Base-by-base conservation (phyloP, 2,329 filamentous ascomycete species). In the Ophidiomyces ophidiicola region DNA sequence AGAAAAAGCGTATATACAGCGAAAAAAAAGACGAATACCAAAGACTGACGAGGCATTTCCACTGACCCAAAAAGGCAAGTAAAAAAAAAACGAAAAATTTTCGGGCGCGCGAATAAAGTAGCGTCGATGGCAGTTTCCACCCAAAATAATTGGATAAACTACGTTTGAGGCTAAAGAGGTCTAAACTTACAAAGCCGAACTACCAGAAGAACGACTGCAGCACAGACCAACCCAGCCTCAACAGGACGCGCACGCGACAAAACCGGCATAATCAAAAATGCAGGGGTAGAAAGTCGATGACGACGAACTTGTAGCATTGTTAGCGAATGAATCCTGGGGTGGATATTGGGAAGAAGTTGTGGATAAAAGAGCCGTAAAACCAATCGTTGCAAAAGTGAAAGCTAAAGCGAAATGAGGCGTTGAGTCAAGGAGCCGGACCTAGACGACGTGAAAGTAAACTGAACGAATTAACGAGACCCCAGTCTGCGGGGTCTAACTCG, bases 171-270 rank as follows among this genome's bases (percentile, higher is more conserved):
- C 25, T 30, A 41, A 41, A 41, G 26, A 41, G 38, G 38, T 36
- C 38, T 41, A 41, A 41, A 41, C 38, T 34, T 35, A 35, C 31
- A 36, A 35, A 41, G 38, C 38, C 38, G 38, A 41, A 41, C 38
- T 31, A 41, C 38, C 3, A 10, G 36, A 35, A 41, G 38, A 41
- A 41, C 38, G 38, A 41, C 38, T 41, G 32, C 38, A 41, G 38
- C 38, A 26, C 24, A 41, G 38, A 41, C 38, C 32, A 34, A 24
- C 23, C 32, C 18, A 41, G 32, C 31, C 38, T 32, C 32, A 35
- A 36, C 32, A 26, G 31, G 38, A 35, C 23, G 32, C 30, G 28
- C 19, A 39, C 26, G 14, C 25, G 19, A 11, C 4, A 20, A 34
- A 11, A 21, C 25, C 20, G 15, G n/a, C 6, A 17, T 39, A 32